Base-by-base conservation (phyloP, 78 protist genomes). In the Neovahlkampfia damariscottae region DNA sequence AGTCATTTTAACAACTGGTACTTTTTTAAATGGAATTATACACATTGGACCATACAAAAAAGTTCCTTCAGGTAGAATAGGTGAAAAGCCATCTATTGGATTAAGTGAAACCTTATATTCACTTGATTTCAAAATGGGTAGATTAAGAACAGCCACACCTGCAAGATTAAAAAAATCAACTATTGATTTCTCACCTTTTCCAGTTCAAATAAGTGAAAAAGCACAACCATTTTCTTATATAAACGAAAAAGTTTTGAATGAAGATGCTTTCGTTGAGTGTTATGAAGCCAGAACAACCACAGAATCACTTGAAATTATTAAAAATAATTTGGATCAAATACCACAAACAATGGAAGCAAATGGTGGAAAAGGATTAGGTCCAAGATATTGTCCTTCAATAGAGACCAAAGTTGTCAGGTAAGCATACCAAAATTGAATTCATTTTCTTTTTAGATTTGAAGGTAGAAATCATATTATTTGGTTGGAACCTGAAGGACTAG, bases 401-500 rank as follows among this genome's bases (percentile, higher is more conserved):
- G 94, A 90, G 72, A 19, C 84, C 5, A 90, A 90, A 58, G 81
- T 78, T 4, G 29, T 19, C 40, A 39, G 77, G 35, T 84, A 76
- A 40, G 75, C 89, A 1, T 67, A 68, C 9, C 76, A 10, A 6
- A 31, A 79, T 82, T 30, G n/a, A n/a, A n/a, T n/a, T n/a, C n/a
- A n/a, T n/a, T n/a, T n/a, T n/a, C n/a, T n/a, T n/a, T n/a, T n/a
- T n/a, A n/a, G n/a, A n/a, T n/a, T n/a, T n/a, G n/a, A n/a, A n/a
- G 81, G 83, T 2, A 67, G 70, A 8, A 86, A 58, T 41, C 91
- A 86, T 76, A 72, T 58, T 40, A 80, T 94, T 3, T 94, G 94
- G 93, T 81, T 94, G 3, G 98, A 94, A 74, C 98, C 98, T 1
- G 98, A 94, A 30, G 98, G 95, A 0, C 75, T 81, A 38, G 30